Evolutionary conservation across 306 rosid species (phyloP), one percentile per base, ranked within the genome.

Genomic region (Glycine tomentella): DNA sequence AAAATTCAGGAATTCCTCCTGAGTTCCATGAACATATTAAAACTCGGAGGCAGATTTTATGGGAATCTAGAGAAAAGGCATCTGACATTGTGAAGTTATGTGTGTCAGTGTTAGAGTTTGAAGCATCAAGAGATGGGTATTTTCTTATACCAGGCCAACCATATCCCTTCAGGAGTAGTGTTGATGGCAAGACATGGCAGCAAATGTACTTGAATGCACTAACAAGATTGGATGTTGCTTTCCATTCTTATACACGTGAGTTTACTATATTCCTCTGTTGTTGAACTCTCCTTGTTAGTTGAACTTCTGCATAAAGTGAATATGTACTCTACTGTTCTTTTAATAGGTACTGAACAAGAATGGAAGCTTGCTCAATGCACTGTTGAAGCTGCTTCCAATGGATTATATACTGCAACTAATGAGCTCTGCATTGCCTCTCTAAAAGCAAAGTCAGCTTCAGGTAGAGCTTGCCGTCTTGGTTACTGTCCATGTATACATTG

Each of bases 371-470:
- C 95, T 73, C 93, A 94, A 75, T 76, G 91, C 85, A 84, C 92
- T 83, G 87, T 94, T 88, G 97, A 94, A 83, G 93, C 91, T 87
- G 97, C 97, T 82, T 91, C 97, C 76, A 92, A 62, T 72, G 92
- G 88, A 77, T 89, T 94, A 82, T 88, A 90, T 74, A 79, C 91
- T 79, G 92, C 97, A 59, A 83, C 89, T 57, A 94, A 87, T 61
- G 96, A 89, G 84, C 97, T 92, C 69, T 76, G 84, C 82, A 80
- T 88, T 80, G 94, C 93, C 85, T 87, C 97, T 78, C 87, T 89
- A 77, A 92, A 89, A 88, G 93, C 94, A 73, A 92, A 91, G 87
- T 88, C 97, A 74, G 97, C 97, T 87, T 92, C 97, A 79, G 97
- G 98, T 94, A 78, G 76, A 76, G 76, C 64, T 81, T 66, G 56